Evolutionary conservation across 139 green algal species (phyloP).

Genomic region (Chlamydomonas sp.): DNA sequence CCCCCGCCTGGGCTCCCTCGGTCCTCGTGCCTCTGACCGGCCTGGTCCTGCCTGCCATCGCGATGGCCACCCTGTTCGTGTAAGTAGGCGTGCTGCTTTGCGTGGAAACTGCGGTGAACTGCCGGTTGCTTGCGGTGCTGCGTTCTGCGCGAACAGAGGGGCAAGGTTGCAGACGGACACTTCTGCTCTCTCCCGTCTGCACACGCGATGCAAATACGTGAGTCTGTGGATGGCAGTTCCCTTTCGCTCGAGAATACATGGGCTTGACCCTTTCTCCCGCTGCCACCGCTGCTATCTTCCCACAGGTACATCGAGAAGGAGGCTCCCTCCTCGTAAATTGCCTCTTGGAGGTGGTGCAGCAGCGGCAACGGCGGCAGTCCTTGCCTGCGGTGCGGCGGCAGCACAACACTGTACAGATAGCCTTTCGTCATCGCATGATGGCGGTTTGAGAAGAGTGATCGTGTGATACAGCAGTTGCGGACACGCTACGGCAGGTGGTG

Average conservation of each 20-base stretch:
- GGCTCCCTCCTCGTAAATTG: conserved; percentile 36
- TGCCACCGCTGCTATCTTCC: neutral
- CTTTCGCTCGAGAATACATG: no score
- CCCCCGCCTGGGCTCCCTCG: conserved; percentile 58
- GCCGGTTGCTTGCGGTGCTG: neutral
- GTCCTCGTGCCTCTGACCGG: conserved; percentile 62
- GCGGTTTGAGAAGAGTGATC: no score
- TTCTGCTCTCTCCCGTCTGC: neutral
- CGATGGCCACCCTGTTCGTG: conserved; percentile 64
- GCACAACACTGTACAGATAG: no score
- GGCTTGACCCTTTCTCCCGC: neutral
- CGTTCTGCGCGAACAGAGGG: neutral
- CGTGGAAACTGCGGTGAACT: no score
- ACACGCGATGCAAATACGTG: no score
- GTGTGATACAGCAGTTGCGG: no score
- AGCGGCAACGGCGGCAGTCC: no score
- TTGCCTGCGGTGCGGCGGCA: no score
- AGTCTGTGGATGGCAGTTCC: no score
- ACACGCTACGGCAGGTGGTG: no score
- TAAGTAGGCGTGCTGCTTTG: conserved; percentile 31
- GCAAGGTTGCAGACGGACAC: neutral
- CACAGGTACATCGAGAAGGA: conserved; percentile 49
- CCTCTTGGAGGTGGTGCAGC: no score
- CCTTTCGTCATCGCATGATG: no score
- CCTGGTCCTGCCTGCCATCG: conserved; percentile 57